phyloP scores from a whole-genome alignment of 208 protist genomes.

The Crithidia fasciculata region DNA sequence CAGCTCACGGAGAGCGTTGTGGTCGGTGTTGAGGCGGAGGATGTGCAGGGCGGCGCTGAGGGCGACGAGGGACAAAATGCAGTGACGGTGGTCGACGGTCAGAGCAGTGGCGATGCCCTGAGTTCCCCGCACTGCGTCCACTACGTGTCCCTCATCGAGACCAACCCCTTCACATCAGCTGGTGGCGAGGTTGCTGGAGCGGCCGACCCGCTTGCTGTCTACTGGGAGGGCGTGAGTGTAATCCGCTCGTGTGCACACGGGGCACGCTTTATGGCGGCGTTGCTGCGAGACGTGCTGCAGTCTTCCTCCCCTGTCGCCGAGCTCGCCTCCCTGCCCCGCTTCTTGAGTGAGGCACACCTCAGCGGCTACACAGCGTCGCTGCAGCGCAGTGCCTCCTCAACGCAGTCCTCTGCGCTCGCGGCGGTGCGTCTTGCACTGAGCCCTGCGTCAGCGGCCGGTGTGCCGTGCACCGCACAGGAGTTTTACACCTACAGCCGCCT shows the following conservation, averaged over 20 bases:
- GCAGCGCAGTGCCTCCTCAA: constrained; percentile 24
- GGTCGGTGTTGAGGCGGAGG: constrained; percentile 31
- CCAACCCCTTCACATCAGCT: background rate
- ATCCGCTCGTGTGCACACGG: constrained; percentile 34
- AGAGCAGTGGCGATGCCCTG: background rate
- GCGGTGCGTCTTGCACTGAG: constrained; percentile 30
- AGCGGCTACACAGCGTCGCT: constrained; percentile 57
- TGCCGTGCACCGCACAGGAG: background rate
- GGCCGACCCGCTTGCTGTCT: constrained; percentile 24
- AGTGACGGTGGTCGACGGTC: background rate
- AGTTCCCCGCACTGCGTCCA: constrained; percentile 21
- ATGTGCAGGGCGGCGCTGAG: constrained; percentile 6
- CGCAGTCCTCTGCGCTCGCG: constrained; percentile 31
- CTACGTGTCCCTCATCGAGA: constrained; percentile 25
- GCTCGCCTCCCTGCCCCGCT: constrained; percentile 42
- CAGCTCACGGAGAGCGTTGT: constrained; percentile 36
- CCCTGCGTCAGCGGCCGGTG: constrained; percentile 1
- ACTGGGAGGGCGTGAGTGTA: constrained; percentile 39
- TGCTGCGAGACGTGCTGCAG: constrained; percentile 40
- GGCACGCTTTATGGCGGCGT: constrained; percentile 24
- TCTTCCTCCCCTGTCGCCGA: constrained; percentile 24
- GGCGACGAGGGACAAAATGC: background rate
- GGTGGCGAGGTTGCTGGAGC: background rate
- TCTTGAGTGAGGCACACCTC: constrained; percentile 65
- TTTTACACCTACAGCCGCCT: constrained; percentile 74